Evolutionary conservation across 1,284 basidiomycete species (phyloP).

Genomic region (Vanrija sp.): DNA sequence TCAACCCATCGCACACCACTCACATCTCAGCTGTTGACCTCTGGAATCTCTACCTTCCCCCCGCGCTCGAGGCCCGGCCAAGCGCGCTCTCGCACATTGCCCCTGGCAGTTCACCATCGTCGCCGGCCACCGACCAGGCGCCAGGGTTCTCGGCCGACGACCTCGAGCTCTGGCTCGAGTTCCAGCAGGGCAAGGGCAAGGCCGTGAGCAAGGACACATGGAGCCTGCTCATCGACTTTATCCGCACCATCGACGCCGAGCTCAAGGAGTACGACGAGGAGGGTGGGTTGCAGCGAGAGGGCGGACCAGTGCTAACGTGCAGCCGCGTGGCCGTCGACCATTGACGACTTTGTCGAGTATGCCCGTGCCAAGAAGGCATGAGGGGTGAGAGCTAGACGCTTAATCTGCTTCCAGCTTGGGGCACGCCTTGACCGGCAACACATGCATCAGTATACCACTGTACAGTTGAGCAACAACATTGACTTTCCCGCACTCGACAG

Average conservation of each 20-base stretch:
- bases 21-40: slow-evolving; percentile 51
- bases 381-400: too few relatives aligned
- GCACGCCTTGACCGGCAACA: too few relatives aligned
- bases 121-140: slow-evolving; percentile 24
- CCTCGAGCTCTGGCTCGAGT: slow-evolving; percentile 79
- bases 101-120: slow-evolving; percentile 41
- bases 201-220: slow-evolving; percentile 93
- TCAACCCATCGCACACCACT: neutral
- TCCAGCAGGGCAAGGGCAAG: slow-evolving; percentile 64
- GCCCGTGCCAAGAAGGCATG: slow-evolving; percentile 24
- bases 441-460: too few relatives aligned
- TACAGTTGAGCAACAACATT: neutral
- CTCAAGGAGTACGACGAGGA: slow-evolving; percentile 81
- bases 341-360: slow-evolving; percentile 50
- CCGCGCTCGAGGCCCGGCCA: slow-evolving; percentile 69
- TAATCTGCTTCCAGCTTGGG: too few relatives aligned
- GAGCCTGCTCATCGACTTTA: slow-evolving; percentile 65
- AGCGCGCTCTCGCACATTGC: slow-evolving; percentile 54
- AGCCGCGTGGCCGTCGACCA: slow-evolving; percentile 50
- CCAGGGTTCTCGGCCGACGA: slow-evolving; percentile 66
- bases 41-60: slow-evolving; percentile 78
- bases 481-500: neutral
- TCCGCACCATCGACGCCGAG: slow-evolving; percentile 71
- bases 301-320: neutral
- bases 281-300: slow-evolving; percentile 54